Base-by-base conservation (phyloP, 179 eudicot genomes). In the Pouteria campechiana region DNA sequence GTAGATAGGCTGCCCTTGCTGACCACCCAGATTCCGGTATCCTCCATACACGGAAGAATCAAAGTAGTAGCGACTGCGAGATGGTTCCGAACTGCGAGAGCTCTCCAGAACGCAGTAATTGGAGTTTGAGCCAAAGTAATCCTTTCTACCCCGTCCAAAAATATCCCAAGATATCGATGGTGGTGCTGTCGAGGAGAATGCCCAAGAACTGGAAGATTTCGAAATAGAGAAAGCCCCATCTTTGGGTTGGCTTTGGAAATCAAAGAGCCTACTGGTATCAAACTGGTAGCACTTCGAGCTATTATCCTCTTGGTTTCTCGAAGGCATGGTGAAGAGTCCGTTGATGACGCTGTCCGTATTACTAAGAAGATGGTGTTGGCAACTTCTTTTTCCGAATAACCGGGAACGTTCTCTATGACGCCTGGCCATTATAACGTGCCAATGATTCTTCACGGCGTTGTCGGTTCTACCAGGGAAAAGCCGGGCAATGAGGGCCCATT, bases 401-500 rank as follows among this genome's bases (percentile, higher is more conserved):
- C 46, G 37, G 1, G 55, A 38, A 6, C 55, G 13, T 30, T 50
- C 55, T n/a, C 57, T 20, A 11, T 33, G 24, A 31, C 60, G 69
- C 44, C 83, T 54, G 10, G 93, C 93, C 93, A 75, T 82, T 25
- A 82, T 78, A 1, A 82, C 93, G 53, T 78, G 93, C 87, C 83
- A 82, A 39, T 82, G 93, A 55, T 82, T 78, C 59, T 81, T 81
- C 2, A 81, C 86, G 3, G 93, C 93, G 41, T 81, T 81, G 24
- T 78, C 93, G 1, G 93, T 82, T 25, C 93, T 52, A 20, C 93
- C 93, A 3, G 93, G 93, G 20, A 82, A 78, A 31, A 78, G 53
- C 42, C 83, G 46, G 0, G 93, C 73, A 13, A 82, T 82, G 6
- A 78, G 68, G 6, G 87, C 79, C 93, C 93, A 82, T 52, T 72